Evolutionary conservation across 1,139 yeast genomes (phyloP), one percentile per base, ranked within the genome.

Genomic region (Wickerhamomyces sp.): DNA sequence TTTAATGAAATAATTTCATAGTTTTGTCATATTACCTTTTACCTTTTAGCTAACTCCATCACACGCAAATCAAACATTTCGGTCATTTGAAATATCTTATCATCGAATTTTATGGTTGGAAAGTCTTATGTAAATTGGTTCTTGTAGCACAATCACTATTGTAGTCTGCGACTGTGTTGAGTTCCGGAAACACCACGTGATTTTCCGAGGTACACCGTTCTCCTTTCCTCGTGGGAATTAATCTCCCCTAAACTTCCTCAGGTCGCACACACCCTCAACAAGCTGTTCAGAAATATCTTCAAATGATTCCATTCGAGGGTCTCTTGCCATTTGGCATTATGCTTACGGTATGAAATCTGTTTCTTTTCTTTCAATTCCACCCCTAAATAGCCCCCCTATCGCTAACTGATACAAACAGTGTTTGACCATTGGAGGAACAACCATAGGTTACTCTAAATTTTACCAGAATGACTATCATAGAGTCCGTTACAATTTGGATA

Each of bases 301-400:
- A 32, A 22, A 72, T 73, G 80, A 77, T 79, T 66, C 86, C 87
- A 49, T 78, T 78, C 63, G 86, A 79, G 70, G 85, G 83, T 41
- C 62, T 78, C 41, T 55, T 78, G 57, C 86, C 86, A 42, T 78
- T 75, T 53, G 81, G 75, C 45, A 65, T 78, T 48, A 79, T 79
- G 70, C 59, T 77, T 40, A 66, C 70, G 13, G 72, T 67, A 61
- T 30, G 72, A 62, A 28, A 5, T 15, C n/a, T 13, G 11, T 23
- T 6, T 24, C 5, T 23, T 26, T 16, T 21, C 22, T 11, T 25
- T 27, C 9, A 9, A 23, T 16, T 18, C 6, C 19, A 15, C 10
- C 7, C 21, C 20, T 14, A 13, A 16, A 19, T 9, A 28, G 13
- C 16, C 18, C 4, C 19, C 14, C 12, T n/a, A n/a, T n/a, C n/a